These are phyloP conservation scores for Mallotus japonicus DNA, from an alignment of 441 rosid genomes.

Conservation along the genomic window DNA sequence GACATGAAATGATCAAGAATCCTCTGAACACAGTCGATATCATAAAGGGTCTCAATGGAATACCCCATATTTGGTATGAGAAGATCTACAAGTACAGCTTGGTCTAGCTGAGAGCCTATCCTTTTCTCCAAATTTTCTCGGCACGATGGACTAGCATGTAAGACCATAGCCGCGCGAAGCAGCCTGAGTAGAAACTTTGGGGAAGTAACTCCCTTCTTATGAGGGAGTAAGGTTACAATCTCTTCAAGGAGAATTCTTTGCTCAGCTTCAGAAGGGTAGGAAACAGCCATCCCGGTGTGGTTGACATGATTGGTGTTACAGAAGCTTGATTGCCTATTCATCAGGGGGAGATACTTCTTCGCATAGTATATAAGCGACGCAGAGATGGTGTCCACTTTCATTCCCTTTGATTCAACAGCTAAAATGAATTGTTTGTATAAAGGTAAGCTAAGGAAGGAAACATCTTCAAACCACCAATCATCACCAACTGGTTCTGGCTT, in stretches of 20 bases:
- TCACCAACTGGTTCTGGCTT: constrained; percentile 32
- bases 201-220: constrained; percentile 47
- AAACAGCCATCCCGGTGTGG: constrained; percentile 27
- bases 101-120: constrained; percentile 69
- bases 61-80: constrained; percentile 77
- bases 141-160: constrained; percentile 53
- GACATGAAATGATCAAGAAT: constrained; percentile 74
- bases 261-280: constrained; percentile 42
- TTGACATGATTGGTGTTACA: constrained; percentile 31
- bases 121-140: constrained; percentile 67
- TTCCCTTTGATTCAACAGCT: constrained; percentile 58
- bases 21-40: constrained; percentile 77
- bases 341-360: constrained; percentile 58
- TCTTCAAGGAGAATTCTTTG: constrained; percentile 72
- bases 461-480: constrained; percentile 92
- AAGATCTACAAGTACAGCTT: constrained; percentile 75
- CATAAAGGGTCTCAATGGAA: constrained; percentile 78
- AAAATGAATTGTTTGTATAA: constrained; percentile 62
- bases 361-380: constrained; percentile 68
- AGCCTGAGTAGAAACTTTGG: constrained; percentile 69
- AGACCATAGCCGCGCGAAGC: constrained; percentile 68
- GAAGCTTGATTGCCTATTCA: constrained; percentile 46
- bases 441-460: constrained; percentile 48
- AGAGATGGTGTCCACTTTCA: constrained; percentile 54
- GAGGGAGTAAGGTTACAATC: constrained; percentile 64